These are phyloP conservation scores for Psidium guajava DNA, from an alignment of 345 rosid species.

Conservation along the genomic window DNA sequence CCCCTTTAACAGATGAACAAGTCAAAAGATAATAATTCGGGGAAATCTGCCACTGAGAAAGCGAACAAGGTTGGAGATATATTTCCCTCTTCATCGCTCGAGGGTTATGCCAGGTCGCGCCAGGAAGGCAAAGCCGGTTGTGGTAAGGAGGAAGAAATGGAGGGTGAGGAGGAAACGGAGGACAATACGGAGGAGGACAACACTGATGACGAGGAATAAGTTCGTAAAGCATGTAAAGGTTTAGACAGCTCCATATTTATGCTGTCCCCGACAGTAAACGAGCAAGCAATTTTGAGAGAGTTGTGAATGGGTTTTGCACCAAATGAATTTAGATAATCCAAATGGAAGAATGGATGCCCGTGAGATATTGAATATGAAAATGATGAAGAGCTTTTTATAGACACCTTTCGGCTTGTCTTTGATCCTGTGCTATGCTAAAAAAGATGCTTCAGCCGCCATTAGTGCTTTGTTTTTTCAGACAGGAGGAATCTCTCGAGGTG, in stretches of 20 bases:
- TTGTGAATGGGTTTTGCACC: not conserved
- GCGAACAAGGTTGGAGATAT: slow-evolving; percentile 68
- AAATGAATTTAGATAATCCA: not conserved
- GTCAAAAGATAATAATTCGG: slow-evolving; percentile 28
- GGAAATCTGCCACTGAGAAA: slow-evolving; percentile 22
- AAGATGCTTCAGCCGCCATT: not conserved
- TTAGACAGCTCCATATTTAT: not conserved
- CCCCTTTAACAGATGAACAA: slow-evolving; percentile 55
- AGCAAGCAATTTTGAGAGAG: not conserved
- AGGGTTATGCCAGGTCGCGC: slow-evolving; percentile 46
- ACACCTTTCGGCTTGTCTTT: not conserved
- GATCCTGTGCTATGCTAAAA: not conserved
- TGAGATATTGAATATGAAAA: not conserved
- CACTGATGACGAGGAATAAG: slow-evolving; percentile 6
- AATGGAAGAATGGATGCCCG: not conserved
- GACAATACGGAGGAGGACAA: slow-evolving; percentile 14
- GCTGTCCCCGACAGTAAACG: not conserved
- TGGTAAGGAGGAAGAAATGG: slow-evolving; percentile 9
- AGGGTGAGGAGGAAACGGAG: slow-evolving; percentile 5
- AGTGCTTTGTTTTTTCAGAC: not conserved
- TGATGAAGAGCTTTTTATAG: not conserved
- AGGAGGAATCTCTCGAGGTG: not conserved
- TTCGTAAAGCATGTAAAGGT: not conserved
- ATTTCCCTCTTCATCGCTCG: slow-evolving; percentile 63
- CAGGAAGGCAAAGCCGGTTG: not conserved